Evolutionary conservation across 2,329 filamentous ascomycete species (phyloP).

Genomic region (Cordyceps tenuipes): DNA sequence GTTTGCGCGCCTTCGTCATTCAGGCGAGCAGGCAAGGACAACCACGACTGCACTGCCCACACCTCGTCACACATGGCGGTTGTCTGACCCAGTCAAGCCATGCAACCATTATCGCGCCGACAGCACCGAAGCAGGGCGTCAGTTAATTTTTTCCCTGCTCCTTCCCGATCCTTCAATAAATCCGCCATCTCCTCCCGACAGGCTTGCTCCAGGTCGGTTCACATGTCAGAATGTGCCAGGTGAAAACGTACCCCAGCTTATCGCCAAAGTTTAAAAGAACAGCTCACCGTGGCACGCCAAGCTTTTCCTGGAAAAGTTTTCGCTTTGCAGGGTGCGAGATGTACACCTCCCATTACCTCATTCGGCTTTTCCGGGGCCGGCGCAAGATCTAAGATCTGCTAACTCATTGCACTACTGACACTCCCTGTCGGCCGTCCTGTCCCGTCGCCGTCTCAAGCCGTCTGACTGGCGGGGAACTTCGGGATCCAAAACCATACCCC

Average conservation of each 20-base stretch:
- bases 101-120: not conserved
- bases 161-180: not conserved
- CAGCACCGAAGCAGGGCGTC: not conserved
- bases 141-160: not conserved
- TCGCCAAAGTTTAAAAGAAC: not conserved
- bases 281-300: not conserved
- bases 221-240: not conserved
- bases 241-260: not conserved
- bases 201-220: not conserved
- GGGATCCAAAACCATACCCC: conserved; percentile 19
- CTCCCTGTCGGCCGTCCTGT: not conserved
- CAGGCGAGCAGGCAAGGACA: not conserved
- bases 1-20: not conserved
- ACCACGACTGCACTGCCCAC: not conserved
- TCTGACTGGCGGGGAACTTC: conserved; percentile 15
- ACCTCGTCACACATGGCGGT: not conserved
- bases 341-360: conserved; percentile 17
- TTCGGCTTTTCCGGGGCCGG: conserved; percentile 23
- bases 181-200: not conserved
- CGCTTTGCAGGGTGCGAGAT: not conserved
- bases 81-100: not conserved
- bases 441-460: not conserved
- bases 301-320: not conserved
- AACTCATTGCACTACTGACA: conserved; percentile 21
- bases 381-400: conserved; percentile 26